These are phyloP conservation scores for Nothopassalora personata DNA, from an alignment of 2,329 filamentous ascomycete species.

Conservation along the genomic window DNA sequence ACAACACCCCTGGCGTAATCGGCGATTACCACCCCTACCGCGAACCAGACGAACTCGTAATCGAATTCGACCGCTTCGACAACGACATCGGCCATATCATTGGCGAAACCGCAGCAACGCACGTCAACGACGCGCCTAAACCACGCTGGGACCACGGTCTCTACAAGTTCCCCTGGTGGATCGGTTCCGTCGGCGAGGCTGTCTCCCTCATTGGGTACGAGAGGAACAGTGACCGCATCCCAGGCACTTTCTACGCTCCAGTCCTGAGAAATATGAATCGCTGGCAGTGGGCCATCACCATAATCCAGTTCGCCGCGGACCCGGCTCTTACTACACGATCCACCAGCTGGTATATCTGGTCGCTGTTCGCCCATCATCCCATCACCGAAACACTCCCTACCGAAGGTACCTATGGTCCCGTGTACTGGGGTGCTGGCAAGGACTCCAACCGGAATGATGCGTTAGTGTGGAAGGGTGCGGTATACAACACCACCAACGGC, in stretches of 20 bases:
- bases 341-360: constrained; percentile 32
- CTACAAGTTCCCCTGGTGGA: constrained; percentile 42
- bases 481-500: constrained; percentile 44
- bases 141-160: constrained; percentile 38
- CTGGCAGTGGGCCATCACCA: constrained; percentile 33
- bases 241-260: constrained; percentile 47
- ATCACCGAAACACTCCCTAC: constrained; percentile 44
- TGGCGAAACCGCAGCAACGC: constrained; percentile 51
- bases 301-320: constrained; percentile 40
- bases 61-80: constrained; percentile 41
- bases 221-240: constrained; percentile 57
- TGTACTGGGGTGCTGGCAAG: constrained; percentile 43
- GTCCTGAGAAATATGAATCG: constrained; percentile 28
- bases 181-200: constrained; percentile 58
- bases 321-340: constrained; percentile 29
- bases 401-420: constrained; percentile 37
- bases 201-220: constrained; percentile 62
- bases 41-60: constrained; percentile 25
- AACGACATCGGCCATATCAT: constrained; percentile 38
- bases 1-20: not conserved
- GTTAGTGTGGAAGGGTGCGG: constrained; percentile 44
- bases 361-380: constrained; percentile 40
- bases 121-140: constrained; percentile 33
- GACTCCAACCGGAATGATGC: constrained; percentile 26
- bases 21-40: constrained; percentile 32